phyloP scores from a whole-genome alignment of 768 basidiomycete species.

The Pleurotus sapidus region DNA sequence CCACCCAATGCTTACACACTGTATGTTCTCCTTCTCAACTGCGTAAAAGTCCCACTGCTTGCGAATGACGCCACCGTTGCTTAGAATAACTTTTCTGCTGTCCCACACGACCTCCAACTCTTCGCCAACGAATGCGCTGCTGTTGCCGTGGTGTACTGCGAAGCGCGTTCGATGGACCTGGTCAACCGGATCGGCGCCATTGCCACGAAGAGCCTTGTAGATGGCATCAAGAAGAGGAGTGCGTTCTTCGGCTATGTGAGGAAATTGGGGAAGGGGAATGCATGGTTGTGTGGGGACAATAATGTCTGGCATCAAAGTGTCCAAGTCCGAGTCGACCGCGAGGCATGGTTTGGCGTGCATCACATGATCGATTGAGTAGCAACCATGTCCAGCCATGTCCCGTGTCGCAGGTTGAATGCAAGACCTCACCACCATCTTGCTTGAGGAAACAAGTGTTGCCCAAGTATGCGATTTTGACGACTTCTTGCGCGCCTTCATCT shows the following conservation, averaged over 20 bases:
- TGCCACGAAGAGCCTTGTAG: not conserved
- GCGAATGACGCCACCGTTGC: constrained; percentile 62
- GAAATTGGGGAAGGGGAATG: no score
- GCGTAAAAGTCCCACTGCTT: constrained; percentile 69
- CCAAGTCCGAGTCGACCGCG: no score
- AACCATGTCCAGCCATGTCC: no score
- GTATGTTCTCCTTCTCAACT: constrained; percentile 70
- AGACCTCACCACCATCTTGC: not conserved
- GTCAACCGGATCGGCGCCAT: not conserved
- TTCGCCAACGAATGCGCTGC: constrained; percentile 14
- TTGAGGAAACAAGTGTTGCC: not conserved
- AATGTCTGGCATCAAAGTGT: no score
- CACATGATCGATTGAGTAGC: no score
- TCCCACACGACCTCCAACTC: constrained; percentile 76
- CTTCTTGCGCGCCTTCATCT: not conserved
- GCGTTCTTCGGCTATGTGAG: no score
- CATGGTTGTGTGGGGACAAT: no score
- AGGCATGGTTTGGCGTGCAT: no score
- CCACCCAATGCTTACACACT: constrained; percentile 77
- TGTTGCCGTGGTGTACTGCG: not conserved
- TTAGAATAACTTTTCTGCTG: constrained; percentile 56
- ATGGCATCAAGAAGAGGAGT: not conserved
- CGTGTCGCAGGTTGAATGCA: no score
- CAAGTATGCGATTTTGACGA: not conserved
- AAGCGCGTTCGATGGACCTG: constrained; percentile 3